Percentiles rank a stretch among this genome's conserved stretches.
Evolutionary conservation across 2,329 filamentous ascomycete genomes (phyloP).

Genomic region (Penicillium decumbens): DNA sequence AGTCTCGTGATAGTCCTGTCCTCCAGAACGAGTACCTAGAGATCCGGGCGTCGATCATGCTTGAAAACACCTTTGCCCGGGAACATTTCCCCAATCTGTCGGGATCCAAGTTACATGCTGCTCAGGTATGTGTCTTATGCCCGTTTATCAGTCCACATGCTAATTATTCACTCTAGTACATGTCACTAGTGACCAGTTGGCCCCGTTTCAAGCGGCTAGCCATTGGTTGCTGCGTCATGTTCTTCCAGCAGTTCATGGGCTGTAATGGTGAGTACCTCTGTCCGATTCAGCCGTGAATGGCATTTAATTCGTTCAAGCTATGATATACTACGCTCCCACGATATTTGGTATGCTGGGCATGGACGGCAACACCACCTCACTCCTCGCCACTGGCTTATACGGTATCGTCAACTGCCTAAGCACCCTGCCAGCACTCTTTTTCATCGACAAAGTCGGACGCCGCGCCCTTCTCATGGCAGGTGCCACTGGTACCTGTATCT

Average conservation of each 20-base stretch:
- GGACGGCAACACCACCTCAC: slow-evolving; percentile 32
- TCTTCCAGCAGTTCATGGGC: slow-evolving; percentile 47
- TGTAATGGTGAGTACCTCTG: slow-evolving; percentile 36
- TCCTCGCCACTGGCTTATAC: slow-evolving; percentile 37
- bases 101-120: slow-evolving; percentile 29
- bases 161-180: slow-evolving; percentile 23
- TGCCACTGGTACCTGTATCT: slow-evolving; percentile 34
- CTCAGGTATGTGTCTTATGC: slow-evolving; percentile 23
- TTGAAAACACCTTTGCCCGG: slow-evolving; percentile 32
- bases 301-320: slow-evolving; percentile 23
- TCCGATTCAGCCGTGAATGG: neutral
- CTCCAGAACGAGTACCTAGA: slow-evolving; percentile 51
- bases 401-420: slow-evolving; percentile 39
- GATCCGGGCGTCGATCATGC: slow-evolving; percentile 45
- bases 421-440: slow-evolving; percentile 33
- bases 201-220: slow-evolving; percentile 35
- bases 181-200: slow-evolving; percentile 35
- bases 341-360: slow-evolving; percentile 47
- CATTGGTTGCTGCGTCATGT: slow-evolving; percentile 40
- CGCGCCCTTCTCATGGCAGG: slow-evolving; percentile 35
- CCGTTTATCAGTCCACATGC: neutral
- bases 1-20: slow-evolving; percentile 43
- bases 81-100: slow-evolving; percentile 29
- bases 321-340: slow-evolving; percentile 49
- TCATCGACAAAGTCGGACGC: slow-evolving; percentile 35